Conservation (phyloP, 768 basidiomycete genomes). For the Xerocomellus amylosporus region DNA sequence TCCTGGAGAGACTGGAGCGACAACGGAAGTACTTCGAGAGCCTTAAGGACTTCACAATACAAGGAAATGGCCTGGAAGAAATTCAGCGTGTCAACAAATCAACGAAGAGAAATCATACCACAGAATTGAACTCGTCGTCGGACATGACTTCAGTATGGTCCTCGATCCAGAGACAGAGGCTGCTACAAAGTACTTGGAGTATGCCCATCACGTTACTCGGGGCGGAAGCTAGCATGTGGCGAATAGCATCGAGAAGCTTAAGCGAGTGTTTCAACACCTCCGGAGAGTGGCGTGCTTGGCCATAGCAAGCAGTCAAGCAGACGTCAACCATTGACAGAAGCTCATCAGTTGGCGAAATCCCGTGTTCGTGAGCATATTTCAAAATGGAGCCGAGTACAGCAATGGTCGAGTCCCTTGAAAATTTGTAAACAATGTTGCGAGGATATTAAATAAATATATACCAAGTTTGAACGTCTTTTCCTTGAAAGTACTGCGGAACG, state of each 20-base stretch:
- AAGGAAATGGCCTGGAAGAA: slow-evolving; percentile 32
- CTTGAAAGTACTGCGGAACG: slow-evolving; percentile 11
- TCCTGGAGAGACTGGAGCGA: slow-evolving; percentile 40
- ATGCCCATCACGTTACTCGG: slow-evolving; percentile 32
- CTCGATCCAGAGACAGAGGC: slow-evolving; percentile 51
- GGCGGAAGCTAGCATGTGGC: slow-evolving; percentile 31
- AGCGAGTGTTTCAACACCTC: slow-evolving; percentile 32
- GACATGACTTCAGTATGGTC: slow-evolving; percentile 43
- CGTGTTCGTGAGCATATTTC: slow-evolving; percentile 2
- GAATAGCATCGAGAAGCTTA: slow-evolving; percentile 37
- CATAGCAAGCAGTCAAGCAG: slow-evolving; percentile 36
- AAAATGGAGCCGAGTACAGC: slow-evolving; percentile 20
- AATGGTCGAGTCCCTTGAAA: slow-evolving; percentile 20
- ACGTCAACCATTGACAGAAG: slow-evolving; percentile 32
- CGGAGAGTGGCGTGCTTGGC: slow-evolving; percentile 17
- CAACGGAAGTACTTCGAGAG: slow-evolving; percentile 39
- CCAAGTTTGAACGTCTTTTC: slow-evolving; percentile 21
- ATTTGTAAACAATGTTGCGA: slow-evolving; percentile 7
- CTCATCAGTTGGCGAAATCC: slow-evolving; percentile 9
- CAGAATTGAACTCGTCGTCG: slow-evolving; percentile 43
- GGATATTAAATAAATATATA: slow-evolving; percentile 4
- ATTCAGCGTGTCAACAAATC: neutral
- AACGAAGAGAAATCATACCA: slow-evolving; percentile 38
- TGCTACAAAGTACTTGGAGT: slow-evolving; percentile 36
- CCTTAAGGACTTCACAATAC: slow-evolving; percentile 44